Conservation (phyloP, 371 early-diverging fungal genomes). For the Rhizomucor pusillus region DNA sequence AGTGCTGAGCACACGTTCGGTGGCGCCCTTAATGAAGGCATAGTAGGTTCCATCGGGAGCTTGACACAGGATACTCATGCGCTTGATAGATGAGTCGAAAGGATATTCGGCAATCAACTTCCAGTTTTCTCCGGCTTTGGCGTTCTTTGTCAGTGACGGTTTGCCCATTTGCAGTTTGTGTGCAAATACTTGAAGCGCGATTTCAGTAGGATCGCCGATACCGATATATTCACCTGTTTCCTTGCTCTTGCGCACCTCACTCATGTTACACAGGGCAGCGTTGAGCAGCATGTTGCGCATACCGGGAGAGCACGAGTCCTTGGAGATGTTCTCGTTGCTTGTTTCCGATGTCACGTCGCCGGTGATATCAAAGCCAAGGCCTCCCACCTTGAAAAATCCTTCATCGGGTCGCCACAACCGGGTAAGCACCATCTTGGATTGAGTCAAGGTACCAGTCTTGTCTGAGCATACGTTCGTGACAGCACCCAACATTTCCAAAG, state of each 20-base stretch:
- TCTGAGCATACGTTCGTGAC: constrained; percentile 94
- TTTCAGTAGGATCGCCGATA: constrained; percentile 84
- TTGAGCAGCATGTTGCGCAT: constrained; percentile 44
- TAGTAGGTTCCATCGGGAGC: constrained; percentile 53
- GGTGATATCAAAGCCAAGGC: constrained; percentile 53
- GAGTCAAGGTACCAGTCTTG: constrained; percentile 94
- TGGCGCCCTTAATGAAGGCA: constrained; percentile 71
- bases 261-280: constrained; percentile 76
- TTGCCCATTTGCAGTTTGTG: constrained; percentile 71
- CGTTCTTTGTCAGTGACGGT: constrained; percentile 44
- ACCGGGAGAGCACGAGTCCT: constrained; percentile 31
- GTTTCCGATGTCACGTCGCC: constrained; percentile 37
- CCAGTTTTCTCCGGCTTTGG: constrained; percentile 35
- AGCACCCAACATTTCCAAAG: constrained; percentile 88
- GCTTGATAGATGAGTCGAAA: constrained; percentile 85
- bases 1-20: constrained; percentile 68
- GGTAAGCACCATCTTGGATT: constrained; percentile 87
- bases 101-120: constrained; percentile 77
- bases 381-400: constrained; percentile 62
- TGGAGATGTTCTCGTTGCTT: constrained; percentile 15
- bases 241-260: constrained; percentile 61
- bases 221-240: constrained; percentile 64
- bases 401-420: constrained; percentile 71
- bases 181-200: constrained; percentile 77
- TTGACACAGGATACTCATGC: constrained; percentile 84